Conservation (phyloP, 108 stramenopile species). For the Discostella pseudostelligera region DNA sequence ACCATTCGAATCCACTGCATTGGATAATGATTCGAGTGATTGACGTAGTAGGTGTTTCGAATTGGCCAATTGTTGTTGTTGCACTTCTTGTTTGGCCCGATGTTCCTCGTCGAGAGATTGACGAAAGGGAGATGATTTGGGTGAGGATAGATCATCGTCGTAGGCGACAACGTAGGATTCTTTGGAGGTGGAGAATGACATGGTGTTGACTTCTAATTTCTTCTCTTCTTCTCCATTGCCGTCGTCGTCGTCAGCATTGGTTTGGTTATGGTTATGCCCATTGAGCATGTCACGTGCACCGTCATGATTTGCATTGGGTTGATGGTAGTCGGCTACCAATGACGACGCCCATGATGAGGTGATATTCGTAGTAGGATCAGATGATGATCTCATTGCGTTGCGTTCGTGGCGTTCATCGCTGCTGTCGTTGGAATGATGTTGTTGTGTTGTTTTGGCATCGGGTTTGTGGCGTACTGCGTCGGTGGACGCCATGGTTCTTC, state of each 20-base stretch:
- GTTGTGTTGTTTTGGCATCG: no score
- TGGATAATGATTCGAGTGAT: conserved; percentile 7
- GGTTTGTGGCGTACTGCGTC: no score
- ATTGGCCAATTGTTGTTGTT: neutral
- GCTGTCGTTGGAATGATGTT: no score
- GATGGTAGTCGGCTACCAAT: no score
- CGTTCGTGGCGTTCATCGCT: no score
- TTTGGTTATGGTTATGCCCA: neutral
- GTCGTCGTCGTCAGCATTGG: neutral
- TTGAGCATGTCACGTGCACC: neutral
- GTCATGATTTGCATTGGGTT: no score
- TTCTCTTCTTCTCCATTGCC: conserved; percentile 2
- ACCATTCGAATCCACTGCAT: neutral
- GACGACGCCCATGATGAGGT: no score
- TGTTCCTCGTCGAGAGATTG: conserved; percentile 12
- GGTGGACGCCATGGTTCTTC: no score
- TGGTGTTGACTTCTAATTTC: neutral
- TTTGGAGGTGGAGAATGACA: neutral
- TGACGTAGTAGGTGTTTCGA: conserved; percentile 12
- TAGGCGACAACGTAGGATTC: neutral
- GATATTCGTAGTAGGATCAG: no score
- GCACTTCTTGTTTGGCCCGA: neutral
- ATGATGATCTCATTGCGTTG: no score
- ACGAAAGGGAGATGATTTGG: conserved; percentile 12
- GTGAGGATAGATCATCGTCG: neutral